phyloP scores from a whole-genome alignment of 2,329 filamentous ascomycete species.

The Scedosporium apiospermum region DNA sequence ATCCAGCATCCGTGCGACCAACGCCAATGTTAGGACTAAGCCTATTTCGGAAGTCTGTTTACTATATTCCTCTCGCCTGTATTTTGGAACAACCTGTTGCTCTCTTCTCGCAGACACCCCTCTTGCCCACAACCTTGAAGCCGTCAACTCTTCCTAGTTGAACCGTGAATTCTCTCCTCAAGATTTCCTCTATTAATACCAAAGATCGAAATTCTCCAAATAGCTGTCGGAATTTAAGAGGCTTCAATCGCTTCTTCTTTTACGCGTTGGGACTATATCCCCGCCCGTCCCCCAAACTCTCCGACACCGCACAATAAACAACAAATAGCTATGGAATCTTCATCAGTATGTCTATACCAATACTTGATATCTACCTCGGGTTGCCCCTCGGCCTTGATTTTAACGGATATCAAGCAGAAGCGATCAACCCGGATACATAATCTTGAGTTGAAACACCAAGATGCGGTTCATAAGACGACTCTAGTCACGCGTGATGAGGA shows the following conservation, averaged over 20 bases:
- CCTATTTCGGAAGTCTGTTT: constrained; percentile 6
- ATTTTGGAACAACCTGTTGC: background rate
- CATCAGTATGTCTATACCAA: constrained; percentile 17
- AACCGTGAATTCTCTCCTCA: background rate
- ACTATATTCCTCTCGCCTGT: background rate
- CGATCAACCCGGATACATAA: constrained; percentile 28
- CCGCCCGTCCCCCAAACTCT: constrained; percentile 7
- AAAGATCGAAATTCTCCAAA: background rate
- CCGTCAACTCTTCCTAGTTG: background rate
- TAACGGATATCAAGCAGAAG: constrained; percentile 13
- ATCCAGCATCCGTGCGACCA: background rate
- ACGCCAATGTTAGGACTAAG: background rate
- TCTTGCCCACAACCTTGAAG: background rate
- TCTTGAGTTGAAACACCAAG: constrained; percentile 63
- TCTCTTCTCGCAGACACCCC: background rate
- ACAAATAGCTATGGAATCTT: constrained; percentile 16
- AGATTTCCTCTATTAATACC: background rate
- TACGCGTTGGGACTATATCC: constrained; percentile 8
- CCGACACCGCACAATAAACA: constrained; percentile 11
- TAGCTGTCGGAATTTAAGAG: background rate
- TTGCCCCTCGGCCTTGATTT: constrained; percentile 11
- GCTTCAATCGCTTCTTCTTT: background rate
- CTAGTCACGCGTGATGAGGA: constrained; percentile 67
- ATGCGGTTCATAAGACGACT: constrained; percentile 53
- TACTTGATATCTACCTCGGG: constrained; percentile 14